Percentiles rank a stretch among this genome's conserved stretches.
phyloP scores from a whole-genome alignment of 1,284 basidiomycete genomes.

The Ceratorhiza oryzae-sativae region DNA sequence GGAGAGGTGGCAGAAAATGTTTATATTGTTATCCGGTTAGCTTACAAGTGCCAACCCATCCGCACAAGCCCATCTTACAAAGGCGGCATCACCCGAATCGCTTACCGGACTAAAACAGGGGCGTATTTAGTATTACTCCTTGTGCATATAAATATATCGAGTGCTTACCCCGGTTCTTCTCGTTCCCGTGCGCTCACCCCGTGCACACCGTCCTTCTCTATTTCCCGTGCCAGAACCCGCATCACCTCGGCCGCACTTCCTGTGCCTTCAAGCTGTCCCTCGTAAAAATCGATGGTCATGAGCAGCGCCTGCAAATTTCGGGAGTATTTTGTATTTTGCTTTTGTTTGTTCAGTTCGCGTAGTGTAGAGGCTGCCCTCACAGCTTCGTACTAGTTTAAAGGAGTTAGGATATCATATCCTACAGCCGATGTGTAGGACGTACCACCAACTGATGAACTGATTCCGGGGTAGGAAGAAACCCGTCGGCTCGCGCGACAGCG shows the following conservation, averaged over 20 bases:
- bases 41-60: constrained; percentile 25
- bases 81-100: background rate
- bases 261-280: constrained; percentile 57
- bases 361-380: constrained; percentile 61
- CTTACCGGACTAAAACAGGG: background rate
- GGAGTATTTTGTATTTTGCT: constrained; percentile 5
- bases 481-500: constrained; percentile 60
- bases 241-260: constrained; percentile 61
- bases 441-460: constrained; percentile 67
- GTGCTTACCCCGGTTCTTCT: constrained; percentile 32
- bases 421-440: constrained; percentile 46
- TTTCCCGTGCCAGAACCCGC: constrained; percentile 60
- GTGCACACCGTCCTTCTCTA: constrained; percentile 64
- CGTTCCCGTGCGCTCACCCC: constrained; percentile 33
- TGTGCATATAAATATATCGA: background rate
- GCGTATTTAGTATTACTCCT: background rate
- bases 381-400: constrained; percentile 77
- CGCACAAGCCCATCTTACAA: constrained; percentile 30
- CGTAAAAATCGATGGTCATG: constrained; percentile 58
- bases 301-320: constrained; percentile 50
- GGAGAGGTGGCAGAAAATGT: background rate
- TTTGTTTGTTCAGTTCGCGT: constrained; percentile 50
- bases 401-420: too few relatives aligned
- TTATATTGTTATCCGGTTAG: background rate
- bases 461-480: constrained; percentile 61